Evolutionary conservation across 257 asterid genomes (phyloP).

Genomic region (Ilex asprella): DNA sequence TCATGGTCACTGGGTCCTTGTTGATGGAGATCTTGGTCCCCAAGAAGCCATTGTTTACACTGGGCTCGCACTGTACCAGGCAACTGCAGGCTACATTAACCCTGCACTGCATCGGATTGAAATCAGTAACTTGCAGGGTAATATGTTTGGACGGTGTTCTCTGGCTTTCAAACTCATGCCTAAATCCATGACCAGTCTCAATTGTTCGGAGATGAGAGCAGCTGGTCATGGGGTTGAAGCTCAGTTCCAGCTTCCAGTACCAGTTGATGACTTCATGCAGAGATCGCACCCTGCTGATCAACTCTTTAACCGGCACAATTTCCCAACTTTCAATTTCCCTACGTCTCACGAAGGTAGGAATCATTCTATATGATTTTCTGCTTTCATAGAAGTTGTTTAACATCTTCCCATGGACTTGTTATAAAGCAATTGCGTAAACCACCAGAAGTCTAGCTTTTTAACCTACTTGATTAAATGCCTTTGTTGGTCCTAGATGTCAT

Average conservation of each 20-base stretch:
- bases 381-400: constrained; percentile 9
- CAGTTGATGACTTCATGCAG: constrained; percentile 96
- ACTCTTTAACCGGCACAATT: constrained; percentile 56
- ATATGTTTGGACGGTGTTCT: constrained; percentile 70
- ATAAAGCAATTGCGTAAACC: background rate
- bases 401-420: constrained; percentile 2
- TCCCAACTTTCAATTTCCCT: constrained; percentile 52
- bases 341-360: constrained; percentile 75
- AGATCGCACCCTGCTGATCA: constrained; percentile 64
- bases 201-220: constrained; percentile 91
- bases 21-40: constrained; percentile 91
- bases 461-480: no score
- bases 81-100: constrained; percentile 87
- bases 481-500: no score
- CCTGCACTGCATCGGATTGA: constrained; percentile 75
- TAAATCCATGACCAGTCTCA: constrained; percentile 78
- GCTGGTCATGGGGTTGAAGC: constrained; percentile 98
- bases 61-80: constrained; percentile 91
- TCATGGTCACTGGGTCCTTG: constrained; percentile 87
- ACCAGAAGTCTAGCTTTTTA: no score
- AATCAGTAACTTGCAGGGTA: constrained; percentile 49
- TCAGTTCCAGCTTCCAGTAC: constrained; percentile 85
- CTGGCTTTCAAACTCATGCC: constrained; percentile 93
- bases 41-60: constrained; percentile 86
- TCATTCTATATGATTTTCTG: constrained; percentile 16